Percentiles rank a stretch among this genome's conserved stretches.
Evolutionary conservation across 495 filamentous ascomycete genomes (phyloP).

Genomic region (Aspergillus steynii): DNA sequence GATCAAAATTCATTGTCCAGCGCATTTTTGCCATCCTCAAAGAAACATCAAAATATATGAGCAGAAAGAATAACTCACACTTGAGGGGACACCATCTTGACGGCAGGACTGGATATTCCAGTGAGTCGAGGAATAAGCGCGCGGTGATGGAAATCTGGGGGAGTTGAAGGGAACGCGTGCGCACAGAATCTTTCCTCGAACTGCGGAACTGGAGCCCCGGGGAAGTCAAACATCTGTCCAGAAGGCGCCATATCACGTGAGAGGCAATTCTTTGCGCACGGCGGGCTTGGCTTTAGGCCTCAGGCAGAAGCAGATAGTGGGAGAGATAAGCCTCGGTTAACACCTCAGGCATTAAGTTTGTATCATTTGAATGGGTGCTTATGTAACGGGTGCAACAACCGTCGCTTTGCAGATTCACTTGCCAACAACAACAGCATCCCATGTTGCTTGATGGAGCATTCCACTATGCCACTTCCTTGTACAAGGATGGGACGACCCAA

Average conservation of each 20-base stretch:
- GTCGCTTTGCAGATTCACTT: slow-evolving; percentile 18
- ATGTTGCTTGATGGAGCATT: slow-evolving; percentile 10
- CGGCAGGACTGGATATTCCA: slow-evolving; percentile 16
- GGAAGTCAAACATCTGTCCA: slow-evolving; percentile 33
- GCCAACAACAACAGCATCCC: slow-evolving; percentile 12
- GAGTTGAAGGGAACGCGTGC: slow-evolving; percentile 25
- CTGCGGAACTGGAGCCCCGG: slow-evolving; percentile 21
- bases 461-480: slow-evolving; percentile 11
- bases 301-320: not conserved
- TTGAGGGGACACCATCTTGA: slow-evolving; percentile 52
- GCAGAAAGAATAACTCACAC: slow-evolving; percentile 18
- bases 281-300: slow-evolving; percentile 4
- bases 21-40: not conserved
- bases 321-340: not conserved
- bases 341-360: not conserved
- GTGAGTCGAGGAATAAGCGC: slow-evolving; percentile 5
- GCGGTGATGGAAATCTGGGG: slow-evolving; percentile 10
- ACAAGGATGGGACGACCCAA: not conserved
- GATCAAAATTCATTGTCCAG: slow-evolving; percentile 1
- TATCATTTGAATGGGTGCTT: slow-evolving; percentile 13
- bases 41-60: not conserved
- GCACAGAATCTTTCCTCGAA: slow-evolving; percentile 25
- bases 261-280: slow-evolving; percentile 4
- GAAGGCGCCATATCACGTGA: slow-evolving; percentile 23
- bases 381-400: slow-evolving; percentile 21